These are phyloP conservation scores for Ascochyta rabiei DNA, from an alignment of 2,329 filamentous ascomycete genomes.

Conservation along the genomic window DNA sequence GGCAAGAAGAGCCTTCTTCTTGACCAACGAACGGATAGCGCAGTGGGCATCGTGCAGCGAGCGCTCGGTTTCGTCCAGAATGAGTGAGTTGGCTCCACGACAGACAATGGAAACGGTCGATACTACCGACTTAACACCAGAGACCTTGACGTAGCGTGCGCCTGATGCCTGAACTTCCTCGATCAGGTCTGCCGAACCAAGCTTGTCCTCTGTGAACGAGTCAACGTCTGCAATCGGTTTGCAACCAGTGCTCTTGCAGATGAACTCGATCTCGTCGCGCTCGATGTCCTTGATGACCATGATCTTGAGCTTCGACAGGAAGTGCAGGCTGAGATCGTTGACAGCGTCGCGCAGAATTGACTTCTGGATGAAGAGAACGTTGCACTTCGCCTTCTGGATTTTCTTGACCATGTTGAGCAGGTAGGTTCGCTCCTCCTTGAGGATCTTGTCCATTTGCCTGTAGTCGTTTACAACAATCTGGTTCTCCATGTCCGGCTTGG, in stretches of 20 bases:
- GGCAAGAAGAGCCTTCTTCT: slow-evolving; percentile 98
- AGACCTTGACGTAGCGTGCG: slow-evolving; percentile 92
- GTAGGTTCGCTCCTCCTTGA: slow-evolving; percentile 98
- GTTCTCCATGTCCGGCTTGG: slow-evolving; percentile 99
- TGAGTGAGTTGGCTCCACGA: slow-evolving; percentile 90
- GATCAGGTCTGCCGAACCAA: slow-evolving; percentile 89
- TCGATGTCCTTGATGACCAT: slow-evolving; percentile 97
- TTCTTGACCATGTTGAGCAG: slow-evolving; percentile 99
- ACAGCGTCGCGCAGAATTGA: slow-evolving; percentile 97
- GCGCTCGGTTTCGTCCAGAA: slow-evolving; percentile 95
- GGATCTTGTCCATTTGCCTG: slow-evolving; percentile 99
- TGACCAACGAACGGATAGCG: slow-evolving; percentile 94
- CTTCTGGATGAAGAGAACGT: slow-evolving; percentile 97
- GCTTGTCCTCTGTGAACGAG: slow-evolving; percentile 98
- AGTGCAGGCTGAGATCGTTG: slow-evolving; percentile 96
- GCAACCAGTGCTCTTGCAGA: slow-evolving; percentile 98
- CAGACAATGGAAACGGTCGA: slow-evolving; percentile 94
- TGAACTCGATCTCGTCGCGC: slow-evolving; percentile 97
- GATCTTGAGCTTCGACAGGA: slow-evolving; percentile 96
- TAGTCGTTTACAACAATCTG: slow-evolving; percentile 99
- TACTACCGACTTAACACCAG: slow-evolving; percentile 81
- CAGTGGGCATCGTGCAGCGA: slow-evolving; percentile 97
- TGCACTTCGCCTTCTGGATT: slow-evolving; percentile 99
- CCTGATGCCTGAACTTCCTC: slow-evolving; percentile 90
- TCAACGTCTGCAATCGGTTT: slow-evolving; percentile 99